A percentile compares a stretch with the other conserved stretches of the same genome.
These are phyloP conservation scores for Xylariaceae sp. DNA, from an alignment of 2,329 filamentous ascomycete genomes.

Conservation along the genomic window DNA sequence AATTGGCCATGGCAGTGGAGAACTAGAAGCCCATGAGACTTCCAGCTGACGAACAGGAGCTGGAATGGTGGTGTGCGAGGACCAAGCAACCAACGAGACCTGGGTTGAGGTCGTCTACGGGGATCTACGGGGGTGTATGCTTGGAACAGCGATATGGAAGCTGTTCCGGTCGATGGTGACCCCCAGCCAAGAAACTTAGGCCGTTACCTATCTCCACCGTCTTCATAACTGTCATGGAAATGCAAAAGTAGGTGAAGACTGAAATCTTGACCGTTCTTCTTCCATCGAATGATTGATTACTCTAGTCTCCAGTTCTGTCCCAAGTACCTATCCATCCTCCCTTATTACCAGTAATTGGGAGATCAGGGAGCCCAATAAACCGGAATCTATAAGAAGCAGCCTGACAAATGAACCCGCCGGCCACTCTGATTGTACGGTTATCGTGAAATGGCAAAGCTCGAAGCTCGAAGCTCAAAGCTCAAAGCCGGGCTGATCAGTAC, in stretches of 20 bases:
- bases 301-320: not conserved
- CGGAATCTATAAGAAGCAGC: slow-evolving; percentile 9
- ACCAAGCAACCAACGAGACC: too few relatives aligned
- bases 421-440: slow-evolving; percentile 9
- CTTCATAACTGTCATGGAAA: slow-evolving; percentile 23
- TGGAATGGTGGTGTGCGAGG: slow-evolving; percentile 37
- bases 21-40: slow-evolving; percentile 37
- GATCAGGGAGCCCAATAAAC: not conserved
- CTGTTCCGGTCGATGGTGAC: slow-evolving; percentile 40
- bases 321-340: not conserved
- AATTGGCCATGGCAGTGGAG: slow-evolving; percentile 38
- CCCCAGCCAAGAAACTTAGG: slow-evolving; percentile 40
- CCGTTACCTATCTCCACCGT: slow-evolving; percentile 31
- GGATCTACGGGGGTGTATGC: slow-evolving; percentile 23
- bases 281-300: too few relatives aligned
- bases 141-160: slow-evolving; percentile 41
- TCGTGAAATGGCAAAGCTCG: slow-evolving; percentile 19
- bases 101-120: slow-evolving; percentile 35
- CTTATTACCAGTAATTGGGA: slow-evolving; percentile 6
- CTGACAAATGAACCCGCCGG: slow-evolving; percentile 11
- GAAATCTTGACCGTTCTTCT: not conserved
- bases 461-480: too few relatives aligned
- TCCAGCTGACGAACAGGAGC: slow-evolving; percentile 39
- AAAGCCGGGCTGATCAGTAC: slow-evolving; percentile 13
- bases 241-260: slow-evolving; percentile 29